Evolutionary conservation across 305 asterid genomes (phyloP), one percentile per base, ranked within the genome.

Genomic region (Stenogyne calaminthoides): DNA sequence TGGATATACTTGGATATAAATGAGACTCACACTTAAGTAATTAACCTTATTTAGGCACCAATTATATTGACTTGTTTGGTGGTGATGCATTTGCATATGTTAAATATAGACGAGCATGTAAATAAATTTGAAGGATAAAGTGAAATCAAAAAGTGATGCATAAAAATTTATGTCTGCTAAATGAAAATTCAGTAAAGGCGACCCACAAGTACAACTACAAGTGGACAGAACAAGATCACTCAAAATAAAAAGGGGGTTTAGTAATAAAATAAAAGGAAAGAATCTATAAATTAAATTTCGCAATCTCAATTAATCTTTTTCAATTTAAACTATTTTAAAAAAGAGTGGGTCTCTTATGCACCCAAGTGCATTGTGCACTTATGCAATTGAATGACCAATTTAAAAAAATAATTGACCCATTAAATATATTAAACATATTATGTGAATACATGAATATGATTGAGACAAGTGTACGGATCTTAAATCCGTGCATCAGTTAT

Each of bases 31-130:
- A n/a, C n/a, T n/a, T n/a, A n/a, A n/a, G n/a, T n/a, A n/a, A n/a
- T 34, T 58, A 62, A 29, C 12, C 4, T 64, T 60, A 22, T 20
- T 22, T 40, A 67, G 64, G 70, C 65, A 80, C 81, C 77, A 80
- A 72, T 72, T 54, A 70, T 66, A 52, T 67, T 80, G 80, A 70
- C 69, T 47, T 67, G 54, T 47, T 14, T 36, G 72, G 52, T 77
- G 76, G 56, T 78, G 84, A 82, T 68, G 84, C 64, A 72, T 66
- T 76, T 56, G 86, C 83, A 74, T 77, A 76, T 64, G 80, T 78
- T 77, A 42, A 67, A 74, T 22, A 3, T 10, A 25, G 32, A 73
- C 14, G 70, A 71, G 57, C 47, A 69, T 66, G 22, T 18, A 36
- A 51, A 29, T 56, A 15, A 25, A 3, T 5, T 80, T 75, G 73